Percentiles rank a stretch among this genome's conserved stretches.
Evolutionary conservation across 192 early-diverging fungal genomes (phyloP).

Genomic region (Podila verticillata): DNA sequence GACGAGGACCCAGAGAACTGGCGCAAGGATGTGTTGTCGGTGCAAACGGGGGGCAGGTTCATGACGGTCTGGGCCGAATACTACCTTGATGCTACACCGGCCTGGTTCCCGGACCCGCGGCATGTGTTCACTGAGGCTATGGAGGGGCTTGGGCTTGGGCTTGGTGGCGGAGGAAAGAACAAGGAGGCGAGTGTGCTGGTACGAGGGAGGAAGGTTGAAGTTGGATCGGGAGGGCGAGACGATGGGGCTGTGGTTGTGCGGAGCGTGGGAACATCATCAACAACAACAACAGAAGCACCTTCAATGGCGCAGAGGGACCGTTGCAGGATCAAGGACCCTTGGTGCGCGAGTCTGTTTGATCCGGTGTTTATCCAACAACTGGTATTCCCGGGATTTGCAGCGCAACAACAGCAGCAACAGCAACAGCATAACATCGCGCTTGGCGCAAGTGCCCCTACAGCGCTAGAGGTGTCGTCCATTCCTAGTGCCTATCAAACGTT

Average conservation of each 20-base stretch:
- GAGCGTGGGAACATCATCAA: too few relatives aligned
- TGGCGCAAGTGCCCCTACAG: too few relatives aligned
- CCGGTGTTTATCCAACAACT: conserved; percentile 13
- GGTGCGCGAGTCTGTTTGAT: conserved; percentile 26
- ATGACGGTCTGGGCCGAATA: conserved; percentile 53
- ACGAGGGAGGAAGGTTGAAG: neutral
- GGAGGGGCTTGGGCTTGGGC: neutral
- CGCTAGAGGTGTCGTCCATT: too few relatives aligned
- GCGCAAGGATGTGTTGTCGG: conserved; percentile 32
- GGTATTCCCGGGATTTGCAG: conserved; percentile 9
- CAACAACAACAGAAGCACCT: too few relatives aligned
- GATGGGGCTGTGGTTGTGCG: too few relatives aligned
- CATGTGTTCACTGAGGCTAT: conserved; percentile 7
- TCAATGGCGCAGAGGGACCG: too few relatives aligned
- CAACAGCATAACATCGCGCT: neutral
- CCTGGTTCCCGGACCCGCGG: conserved; percentile 25
- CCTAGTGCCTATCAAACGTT: neutral
- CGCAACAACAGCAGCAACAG: neutral
- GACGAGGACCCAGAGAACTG: conserved; percentile 6
- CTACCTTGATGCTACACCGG: conserved; percentile 34
- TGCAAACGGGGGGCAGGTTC: conserved; percentile 46
- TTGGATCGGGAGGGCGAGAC: too few relatives aligned
- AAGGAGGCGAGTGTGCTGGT: neutral
- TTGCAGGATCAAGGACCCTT: conserved; percentile 2
- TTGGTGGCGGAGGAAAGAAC: neutral